These are phyloP conservation scores for Roridomyces roridus DNA, from an alignment of 768 basidiomycete genomes.

Conservation along the genomic window DNA sequence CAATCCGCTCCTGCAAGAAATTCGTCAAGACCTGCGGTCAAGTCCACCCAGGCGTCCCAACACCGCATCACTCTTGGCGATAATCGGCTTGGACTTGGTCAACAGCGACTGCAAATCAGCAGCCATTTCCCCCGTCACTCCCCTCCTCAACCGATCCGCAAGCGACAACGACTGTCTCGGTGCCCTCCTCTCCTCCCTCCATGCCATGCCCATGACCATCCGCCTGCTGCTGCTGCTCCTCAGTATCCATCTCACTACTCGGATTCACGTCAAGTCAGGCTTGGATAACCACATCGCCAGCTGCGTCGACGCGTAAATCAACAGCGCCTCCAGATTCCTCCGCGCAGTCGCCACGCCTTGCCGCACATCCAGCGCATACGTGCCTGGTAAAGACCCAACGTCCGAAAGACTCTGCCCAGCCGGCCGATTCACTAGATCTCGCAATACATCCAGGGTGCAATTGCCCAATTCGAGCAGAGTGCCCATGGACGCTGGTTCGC, in stretches of 20 bases:
- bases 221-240: constrained; percentile 26
- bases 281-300: constrained; percentile 80
- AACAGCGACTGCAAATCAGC: constrained; percentile 71
- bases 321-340: constrained; percentile 68
- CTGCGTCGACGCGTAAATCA: constrained; percentile 78
- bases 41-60: constrained; percentile 56
- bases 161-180: constrained; percentile 55
- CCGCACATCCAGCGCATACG: constrained; percentile 55
- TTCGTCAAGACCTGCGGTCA: constrained; percentile 64
- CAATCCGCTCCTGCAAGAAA: constrained; percentile 71
- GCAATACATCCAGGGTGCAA: constrained; percentile 75
- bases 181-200: constrained; percentile 46
- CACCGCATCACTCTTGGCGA: constrained; percentile 62
- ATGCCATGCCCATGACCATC: too few relatives aligned
- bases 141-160: constrained; percentile 71
- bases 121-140: constrained; percentile 83
- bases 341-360: constrained; percentile 63
- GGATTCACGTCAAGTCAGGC: constrained; percentile 61
- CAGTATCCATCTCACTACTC: constrained; percentile 47
- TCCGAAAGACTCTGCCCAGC: constrained; percentile 58
- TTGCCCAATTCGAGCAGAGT: constrained; percentile 88
- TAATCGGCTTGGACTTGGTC: constrained; percentile 66
- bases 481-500: constrained; percentile 84
- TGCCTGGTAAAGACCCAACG: constrained; percentile 32
- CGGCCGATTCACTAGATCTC: constrained; percentile 68